Evolutionary conservation across 331 rosid genomes (phyloP).

Genomic region (Cucumis variabilis): DNA sequence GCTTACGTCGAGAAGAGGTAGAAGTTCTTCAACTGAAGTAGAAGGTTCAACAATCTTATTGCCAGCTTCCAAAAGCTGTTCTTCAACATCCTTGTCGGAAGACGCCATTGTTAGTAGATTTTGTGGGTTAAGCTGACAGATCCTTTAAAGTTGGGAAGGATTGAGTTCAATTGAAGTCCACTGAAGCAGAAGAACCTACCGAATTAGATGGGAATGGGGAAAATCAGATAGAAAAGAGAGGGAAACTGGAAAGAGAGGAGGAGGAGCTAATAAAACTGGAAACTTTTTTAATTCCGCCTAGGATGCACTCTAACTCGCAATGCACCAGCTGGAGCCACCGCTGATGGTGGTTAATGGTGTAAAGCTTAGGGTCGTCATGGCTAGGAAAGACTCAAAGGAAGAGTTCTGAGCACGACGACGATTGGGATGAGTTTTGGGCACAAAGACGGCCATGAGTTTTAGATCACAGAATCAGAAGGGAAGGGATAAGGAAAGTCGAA

Average conservation of each 20-base stretch:
- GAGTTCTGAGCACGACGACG: too few species aligned
- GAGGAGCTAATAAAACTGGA: constrained; percentile 69
- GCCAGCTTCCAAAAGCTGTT: constrained; percentile 73
- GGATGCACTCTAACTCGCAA: too few species aligned
- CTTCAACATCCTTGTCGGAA: constrained; percentile 61
- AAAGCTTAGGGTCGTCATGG: too few species aligned
- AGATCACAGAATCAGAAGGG: too few species aligned
- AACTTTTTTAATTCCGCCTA: too few species aligned
- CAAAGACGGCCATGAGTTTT: too few species aligned
- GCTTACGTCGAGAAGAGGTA: constrained; percentile 74
- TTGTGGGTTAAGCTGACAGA: constrained; percentile 41
- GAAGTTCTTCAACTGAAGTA: constrained; percentile 69
- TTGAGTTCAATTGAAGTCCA: constrained; percentile 51
- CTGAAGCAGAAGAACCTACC: constrained; percentile 42
- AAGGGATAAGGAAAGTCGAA: too few species aligned
- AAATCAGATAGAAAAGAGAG: constrained; percentile 28
- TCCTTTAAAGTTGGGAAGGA: constrained; percentile 47
- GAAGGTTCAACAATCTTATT: constrained; percentile 77
- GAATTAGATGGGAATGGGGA: constrained; percentile 35
- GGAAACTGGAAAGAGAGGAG: constrained; percentile 36
- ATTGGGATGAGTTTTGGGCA: too few species aligned
- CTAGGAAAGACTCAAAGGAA: too few species aligned
- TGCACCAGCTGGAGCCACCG: too few species aligned
- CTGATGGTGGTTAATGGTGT: too few species aligned
- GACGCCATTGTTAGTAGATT: constrained; percentile 58